Percentiles rank a stretch among this genome's conserved stretches.
These are phyloP conservation scores for Striga hermonthica DNA, from an alignment of 305 asterid genomes.

Conservation along the genomic window DNA sequence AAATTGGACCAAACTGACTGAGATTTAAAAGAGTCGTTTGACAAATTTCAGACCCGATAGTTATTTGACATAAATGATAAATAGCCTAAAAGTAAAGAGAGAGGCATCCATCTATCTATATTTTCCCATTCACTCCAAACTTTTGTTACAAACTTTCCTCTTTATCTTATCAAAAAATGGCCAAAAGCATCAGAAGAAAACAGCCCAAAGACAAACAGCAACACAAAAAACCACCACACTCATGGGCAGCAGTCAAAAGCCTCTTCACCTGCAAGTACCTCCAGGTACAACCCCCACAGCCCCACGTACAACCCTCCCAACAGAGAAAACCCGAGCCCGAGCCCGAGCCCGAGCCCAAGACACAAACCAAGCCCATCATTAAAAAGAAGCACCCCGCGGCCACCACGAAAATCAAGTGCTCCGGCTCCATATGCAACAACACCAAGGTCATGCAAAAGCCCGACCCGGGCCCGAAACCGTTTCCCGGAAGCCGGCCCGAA, in stretches of 20 bases:
- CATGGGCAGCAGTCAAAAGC: slow-evolving; percentile 82
- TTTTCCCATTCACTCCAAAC: slow-evolving; percentile 28
- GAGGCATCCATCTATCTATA: too few relatives aligned
- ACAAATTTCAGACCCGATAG: too few relatives aligned
- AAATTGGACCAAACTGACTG: too few relatives aligned
- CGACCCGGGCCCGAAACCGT: slow-evolving; percentile 21
- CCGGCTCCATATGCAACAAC: slow-evolving; percentile 83
- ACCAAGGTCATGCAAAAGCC: slow-evolving; percentile 76
- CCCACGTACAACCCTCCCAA: slow-evolving; percentile 31
- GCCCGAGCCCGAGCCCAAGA: slow-evolving; percentile 18
- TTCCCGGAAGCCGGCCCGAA: too few relatives aligned
- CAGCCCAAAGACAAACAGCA: slow-evolving; percentile 36
- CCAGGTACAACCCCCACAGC: slow-evolving; percentile 51
- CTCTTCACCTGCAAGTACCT: slow-evolving; percentile 87
- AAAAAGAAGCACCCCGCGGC: slow-evolving; percentile 13
- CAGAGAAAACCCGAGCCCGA: slow-evolving; percentile 22
- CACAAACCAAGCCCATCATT: slow-evolving; percentile 13
- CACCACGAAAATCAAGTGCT: slow-evolving; percentile 46
- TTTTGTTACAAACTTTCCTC: slow-evolving; percentile 33
- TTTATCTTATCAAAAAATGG: slow-evolving; percentile 39
- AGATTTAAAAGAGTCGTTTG: too few relatives aligned
- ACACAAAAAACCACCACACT: slow-evolving; percentile 57
- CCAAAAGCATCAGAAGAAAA: slow-evolving; percentile 43
- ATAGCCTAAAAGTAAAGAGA: too few relatives aligned
- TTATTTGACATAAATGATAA: too few relatives aligned